Evolutionary conservation across 176 grass and related monocot species (phyloP).

Genomic region (Triticum monococcum): DNA sequence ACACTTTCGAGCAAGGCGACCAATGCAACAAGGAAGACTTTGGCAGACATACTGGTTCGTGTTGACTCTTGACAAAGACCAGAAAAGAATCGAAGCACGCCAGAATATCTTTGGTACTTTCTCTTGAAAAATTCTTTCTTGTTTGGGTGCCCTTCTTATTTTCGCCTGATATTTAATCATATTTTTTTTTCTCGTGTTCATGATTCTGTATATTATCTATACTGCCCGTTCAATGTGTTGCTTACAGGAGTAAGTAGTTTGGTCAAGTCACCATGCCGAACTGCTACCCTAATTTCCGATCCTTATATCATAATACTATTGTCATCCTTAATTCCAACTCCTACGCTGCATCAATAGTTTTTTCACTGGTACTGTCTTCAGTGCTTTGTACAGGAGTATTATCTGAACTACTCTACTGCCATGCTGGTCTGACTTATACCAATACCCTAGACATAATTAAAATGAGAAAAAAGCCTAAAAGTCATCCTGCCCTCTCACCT

Average conservation of each 20-base stretch:
- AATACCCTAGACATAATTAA: not conserved
- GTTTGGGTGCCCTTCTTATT: not conserved
- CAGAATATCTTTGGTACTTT: not conserved
- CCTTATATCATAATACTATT: not conserved
- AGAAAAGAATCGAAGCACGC: not conserved
- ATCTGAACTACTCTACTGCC: not conserved
- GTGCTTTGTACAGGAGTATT: too few species aligned
- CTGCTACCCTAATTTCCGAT: not conserved
- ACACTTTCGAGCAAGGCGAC: not conserved
- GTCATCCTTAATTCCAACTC: not conserved
- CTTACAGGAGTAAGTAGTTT: not conserved
- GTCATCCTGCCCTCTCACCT: not conserved
- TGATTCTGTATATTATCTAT: not conserved
- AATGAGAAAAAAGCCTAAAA: not conserved
- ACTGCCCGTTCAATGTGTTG: not conserved
- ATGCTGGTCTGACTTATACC: not conserved
- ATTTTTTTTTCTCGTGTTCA: not conserved
- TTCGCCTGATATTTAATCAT: not conserved
- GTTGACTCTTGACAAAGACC: not conserved
- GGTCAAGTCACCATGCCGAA: not conserved
- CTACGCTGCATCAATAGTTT: not conserved
- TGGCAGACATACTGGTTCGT: not conserved
- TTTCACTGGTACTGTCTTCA: too few species aligned
- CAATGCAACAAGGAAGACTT: not conserved
- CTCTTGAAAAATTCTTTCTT: not conserved